Evolutionary conservation across 805 yeast species (phyloP).

Genomic region (Schizosaccharomyces lindneri): DNA sequence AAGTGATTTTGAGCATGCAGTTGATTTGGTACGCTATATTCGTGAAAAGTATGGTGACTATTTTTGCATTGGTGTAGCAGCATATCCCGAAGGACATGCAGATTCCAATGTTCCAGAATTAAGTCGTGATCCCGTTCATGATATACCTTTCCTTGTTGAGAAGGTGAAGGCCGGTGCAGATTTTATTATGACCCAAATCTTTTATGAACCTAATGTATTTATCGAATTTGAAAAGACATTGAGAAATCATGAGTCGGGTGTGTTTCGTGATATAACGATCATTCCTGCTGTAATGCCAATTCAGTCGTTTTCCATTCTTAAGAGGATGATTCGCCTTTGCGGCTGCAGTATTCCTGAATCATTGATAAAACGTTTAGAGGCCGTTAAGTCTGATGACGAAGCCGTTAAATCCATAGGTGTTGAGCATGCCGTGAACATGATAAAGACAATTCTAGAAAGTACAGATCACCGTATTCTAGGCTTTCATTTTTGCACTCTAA

Average conservation of each 20-base stretch:
- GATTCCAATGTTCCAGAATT: slow-evolving; percentile 31
- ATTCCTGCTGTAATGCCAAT: slow-evolving; percentile 86
- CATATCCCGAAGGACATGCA: slow-evolving; percentile 92
- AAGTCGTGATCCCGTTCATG: slow-evolving; percentile 36
- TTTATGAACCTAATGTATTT: slow-evolving; percentile 66
- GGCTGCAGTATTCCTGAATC: slow-evolving; percentile 57
- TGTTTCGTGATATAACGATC: slow-evolving; percentile 26
- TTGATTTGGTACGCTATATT: slow-evolving; percentile 67
- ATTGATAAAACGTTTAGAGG: slow-evolving; percentile 30
- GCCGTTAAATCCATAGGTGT: slow-evolving; percentile 64
- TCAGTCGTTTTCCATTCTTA: slow-evolving; percentile 56
- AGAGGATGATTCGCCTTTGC: slow-evolving; percentile 68
- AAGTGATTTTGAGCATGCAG: slow-evolving; percentile 47
- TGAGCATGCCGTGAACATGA: slow-evolving; percentile 38
- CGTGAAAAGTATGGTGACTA: slow-evolving; percentile 44
- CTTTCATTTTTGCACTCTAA: slow-evolving; percentile 77
- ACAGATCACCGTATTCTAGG: slow-evolving; percentile 44
- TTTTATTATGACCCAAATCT: slow-evolving; percentile 72
- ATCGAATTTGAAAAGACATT: slow-evolving; percentile 29
- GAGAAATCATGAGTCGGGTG: slow-evolving; percentile 13
- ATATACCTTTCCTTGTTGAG: slow-evolving; percentile 56
- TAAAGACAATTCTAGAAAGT: slow-evolving; percentile 27
- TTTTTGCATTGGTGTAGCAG: slow-evolving; percentile 90
- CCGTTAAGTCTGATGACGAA: slow-evolving; percentile 40
- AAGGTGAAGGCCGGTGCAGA: slow-evolving; percentile 89